Base-by-base conservation (phyloP, 768 basidiomycete genomes). In the Boletus rubescentipes region DNA sequence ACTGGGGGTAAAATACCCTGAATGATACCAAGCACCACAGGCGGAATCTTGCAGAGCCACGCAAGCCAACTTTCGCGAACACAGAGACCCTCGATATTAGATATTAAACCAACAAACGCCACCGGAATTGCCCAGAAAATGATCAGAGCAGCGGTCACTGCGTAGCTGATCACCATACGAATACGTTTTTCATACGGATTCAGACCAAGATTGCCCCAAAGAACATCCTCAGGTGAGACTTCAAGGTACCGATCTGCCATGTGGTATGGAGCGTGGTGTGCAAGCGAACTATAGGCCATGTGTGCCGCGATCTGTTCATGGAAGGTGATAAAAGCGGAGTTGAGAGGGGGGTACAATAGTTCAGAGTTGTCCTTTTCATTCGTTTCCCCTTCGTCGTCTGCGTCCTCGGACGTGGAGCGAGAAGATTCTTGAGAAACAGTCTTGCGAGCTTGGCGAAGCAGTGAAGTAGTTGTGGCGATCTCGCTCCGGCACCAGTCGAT, bases 241-340 rank as follows among this genome's bases (percentile, higher is more conserved):
- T 97, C 95, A 37, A 87, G 79, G 64, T 85, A 89, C 46, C 84
- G 83, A 26, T 76, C 75, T 10, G 80, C 73, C 93, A 98, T 97
- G 15, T 82, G 75, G 61, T 91, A 91, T 23, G 92, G 92, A 47
- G 85, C 82, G 64, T 95, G 86, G 69, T 95, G 90, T 7, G 83
- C 74, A 38, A 95, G 72, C 4, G 77, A 75, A 70, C 94, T 86
- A 34, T 80, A 79, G 1, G 90, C 93, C 69, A 98, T 75, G 71
- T 98, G 94, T 16, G 95, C 94, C 3, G 91, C 89, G 57, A 97
- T 90, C 75, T 98, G 96, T 60, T 84, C 79, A 69, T 93, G 85
- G 79, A 98, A 98, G 20, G 89, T 86, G 54, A 98, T 79, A 69
- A 98, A 98, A 9, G 89, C 89, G 31, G 85, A 87, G 62, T 76